Evolutionary conservation across 805 yeast species (phyloP), one percentile per base, ranked within the genome.

Genomic region (Lachancea sp.): DNA sequence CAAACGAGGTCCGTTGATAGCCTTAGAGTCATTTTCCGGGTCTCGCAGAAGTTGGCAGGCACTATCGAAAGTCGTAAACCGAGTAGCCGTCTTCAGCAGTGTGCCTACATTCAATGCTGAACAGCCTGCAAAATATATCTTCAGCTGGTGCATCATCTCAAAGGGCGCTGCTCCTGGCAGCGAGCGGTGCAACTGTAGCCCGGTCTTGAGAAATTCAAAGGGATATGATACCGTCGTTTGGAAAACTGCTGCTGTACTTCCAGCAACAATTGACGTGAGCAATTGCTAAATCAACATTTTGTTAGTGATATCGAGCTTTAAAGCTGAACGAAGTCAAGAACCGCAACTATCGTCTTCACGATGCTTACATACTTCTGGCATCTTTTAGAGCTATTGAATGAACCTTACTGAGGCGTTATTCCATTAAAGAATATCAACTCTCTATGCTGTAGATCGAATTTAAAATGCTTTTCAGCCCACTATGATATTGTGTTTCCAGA

Each of bases 41-140:
- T 51, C 56, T 29, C 42, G 49, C 46, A 74, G 70, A 58, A 83
- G 75, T 52, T 78, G 74, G 18, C 87, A 77, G 42, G 82, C 78
- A 65, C 78, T 75, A 47, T 86, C 83, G 66, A 84, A 90, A 36
- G 82, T 73, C 19, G 79, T 66, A 52, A 89, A 78, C 42, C 97
- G 65, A 5, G 87, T 74, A 5, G 76, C 69, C 4, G 94, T 80
- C 60, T 88, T 89, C 40, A 79, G 52, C 1, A 85, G 71, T 45
- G 79, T 78, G 4, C 96, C 96, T 0, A 78, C 48, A 26, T 86
- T 82, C 44, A 87, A 61, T 0, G 95, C 86, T 37, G 83, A 74
- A 50, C 85, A 76, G 1, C 97, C 97, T 18, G 67, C 56, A 43
- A 67, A 66, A 45, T 60, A 65, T 22, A 52, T 49, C 35, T 62